Evolutionary conservation across 805 yeast species (phyloP).

Genomic region (Teunomyces barrocoloradensis): DNA sequence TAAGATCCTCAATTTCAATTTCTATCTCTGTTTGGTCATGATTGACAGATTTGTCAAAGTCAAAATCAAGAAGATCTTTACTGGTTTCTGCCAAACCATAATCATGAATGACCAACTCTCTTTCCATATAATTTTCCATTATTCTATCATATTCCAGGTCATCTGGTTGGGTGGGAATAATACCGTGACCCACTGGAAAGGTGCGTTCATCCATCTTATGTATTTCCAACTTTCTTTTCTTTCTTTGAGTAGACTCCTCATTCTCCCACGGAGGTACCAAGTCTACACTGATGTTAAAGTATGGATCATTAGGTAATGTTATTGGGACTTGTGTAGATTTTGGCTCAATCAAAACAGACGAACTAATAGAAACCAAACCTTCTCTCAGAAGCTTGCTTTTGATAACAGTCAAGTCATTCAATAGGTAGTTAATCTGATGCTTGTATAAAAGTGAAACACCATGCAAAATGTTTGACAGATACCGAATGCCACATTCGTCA

Average conservation of each 20-base stretch:
- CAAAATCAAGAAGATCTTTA: slow-evolving; percentile 3
- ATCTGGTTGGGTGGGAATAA: neutral
- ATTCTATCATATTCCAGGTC: neutral
- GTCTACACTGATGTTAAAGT: slow-evolving; percentile 24
- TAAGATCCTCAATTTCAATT: slow-evolving; percentile 4
- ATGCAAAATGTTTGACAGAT: slow-evolving; percentile 43
- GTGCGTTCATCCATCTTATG: slow-evolving; percentile 10
- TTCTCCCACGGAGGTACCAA: slow-evolving; percentile 14
- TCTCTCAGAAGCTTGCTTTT: slow-evolving; percentile 4
- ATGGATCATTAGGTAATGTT: slow-evolving; percentile 25
- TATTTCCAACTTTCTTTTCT: slow-evolving; percentile 17
- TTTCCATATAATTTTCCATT: slow-evolving; percentile 13
- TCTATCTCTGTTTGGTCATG: slow-evolving; percentile 28
- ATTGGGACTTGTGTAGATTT: neutral
- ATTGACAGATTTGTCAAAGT: slow-evolving; percentile 4
- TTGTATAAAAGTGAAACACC: slow-evolving; percentile 50
- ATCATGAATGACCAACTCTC: slow-evolving; percentile 5
- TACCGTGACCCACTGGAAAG: slow-evolving; percentile 10
- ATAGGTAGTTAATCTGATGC: slow-evolving; percentile 47
- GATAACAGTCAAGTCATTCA: slow-evolving; percentile 24
- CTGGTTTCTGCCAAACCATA: neutral
- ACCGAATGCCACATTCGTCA: slow-evolving; percentile 22
- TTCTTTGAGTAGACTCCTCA: slow-evolving; percentile 5
- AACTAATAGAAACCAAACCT: too few species aligned
- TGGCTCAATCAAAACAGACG: neutral